These are phyloP conservation scores for Avena insularis DNA, from an alignment of 176 grass and related monocot species.

Conservation along the genomic window DNA sequence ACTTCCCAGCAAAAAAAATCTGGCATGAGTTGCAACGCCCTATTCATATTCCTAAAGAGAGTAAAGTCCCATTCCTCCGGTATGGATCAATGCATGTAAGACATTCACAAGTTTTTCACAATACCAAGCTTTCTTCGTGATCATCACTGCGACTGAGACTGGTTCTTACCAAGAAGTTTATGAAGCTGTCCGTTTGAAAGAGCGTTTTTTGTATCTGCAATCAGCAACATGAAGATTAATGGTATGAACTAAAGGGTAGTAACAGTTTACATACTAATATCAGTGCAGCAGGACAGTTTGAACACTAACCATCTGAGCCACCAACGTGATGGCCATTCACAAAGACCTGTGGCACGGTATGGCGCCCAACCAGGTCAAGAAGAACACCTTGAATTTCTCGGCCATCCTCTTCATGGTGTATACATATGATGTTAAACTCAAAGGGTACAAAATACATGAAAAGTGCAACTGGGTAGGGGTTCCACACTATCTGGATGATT, in stretches of 20 bases:
- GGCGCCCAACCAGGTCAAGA: constrained; percentile 78
- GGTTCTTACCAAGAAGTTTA: constrained; percentile 72
- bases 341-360: constrained; percentile 94
- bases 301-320: constrained; percentile 79
- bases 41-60: constrained; percentile 4
- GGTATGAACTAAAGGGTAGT: constrained; percentile 12
- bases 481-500: constrained; percentile 38
- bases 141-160: constrained; percentile 51
- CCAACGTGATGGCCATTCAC: constrained; percentile 88
- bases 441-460: background rate
- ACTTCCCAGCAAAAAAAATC: constrained; percentile 5
- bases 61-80: background rate
- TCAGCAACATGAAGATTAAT: background rate
- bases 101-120: constrained; percentile 23
- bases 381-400: constrained; percentile 84
- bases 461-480: background rate
- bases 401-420: constrained; percentile 61
- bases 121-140: background rate
- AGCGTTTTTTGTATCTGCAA: constrained; percentile 63
- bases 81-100: background rate
- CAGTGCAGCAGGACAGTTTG: constrained; percentile 21
- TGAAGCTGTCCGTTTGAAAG: constrained; percentile 65
- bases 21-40: constrained; percentile 11
- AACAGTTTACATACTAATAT: background rate
- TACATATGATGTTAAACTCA: constrained; percentile 23